Evolutionary conservation across 768 basidiomycete genomes (phyloP), one percentile per base, ranked within the genome.

Genomic region (Lentinula lateritia): DNA sequence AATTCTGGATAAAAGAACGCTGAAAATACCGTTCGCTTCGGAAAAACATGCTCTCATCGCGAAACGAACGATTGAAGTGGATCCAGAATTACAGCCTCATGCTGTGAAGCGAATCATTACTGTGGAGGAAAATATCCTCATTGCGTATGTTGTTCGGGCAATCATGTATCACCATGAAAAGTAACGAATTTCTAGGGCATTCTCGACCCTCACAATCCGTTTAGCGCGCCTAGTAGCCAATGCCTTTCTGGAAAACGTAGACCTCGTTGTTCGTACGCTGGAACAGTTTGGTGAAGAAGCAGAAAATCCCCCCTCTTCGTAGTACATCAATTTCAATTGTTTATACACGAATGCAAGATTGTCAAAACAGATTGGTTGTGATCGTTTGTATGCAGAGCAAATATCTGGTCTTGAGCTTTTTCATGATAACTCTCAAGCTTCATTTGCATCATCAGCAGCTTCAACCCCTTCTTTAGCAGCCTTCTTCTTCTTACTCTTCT

Each of bases 401-500:
- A 34, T 50, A 3, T 12, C 28, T 3, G 28, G 28, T n/a, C 5
- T 42, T 52, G 23, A 36, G 57, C 50, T 56, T 62, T 28, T 28
- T 28, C 28, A 4, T 2, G 28, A 28, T 28, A 28, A 28, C 3
- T 28, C 28, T 52, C 41, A 52, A 50, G 32, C 16, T 32, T 64
- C 61, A 67, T 69, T 61, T 68, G 70, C 71, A 61, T 64, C 69
- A 42, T 71, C 75, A 36, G 75, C 76, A 45, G 75, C 83, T 52
- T 70, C 78, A 60, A 83, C 87, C 66, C 73, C 78, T 64, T 83
- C 82, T 16, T 75, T 73, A 73, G 84, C 84, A 58, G 85, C 79
- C 71, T 86, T 84, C 75, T 89, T 90, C 86, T 93, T 95, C 82
- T 91, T 90, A 76, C 80, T 91, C 85, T 95, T 96, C 84, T 92